A percentile compares a stretch with the other conserved stretches of the same genome.
These are phyloP conservation scores for Daldinia eschscholtzii DNA, from an alignment of 2,329 filamentous ascomycete species.

Conservation along the genomic window DNA sequence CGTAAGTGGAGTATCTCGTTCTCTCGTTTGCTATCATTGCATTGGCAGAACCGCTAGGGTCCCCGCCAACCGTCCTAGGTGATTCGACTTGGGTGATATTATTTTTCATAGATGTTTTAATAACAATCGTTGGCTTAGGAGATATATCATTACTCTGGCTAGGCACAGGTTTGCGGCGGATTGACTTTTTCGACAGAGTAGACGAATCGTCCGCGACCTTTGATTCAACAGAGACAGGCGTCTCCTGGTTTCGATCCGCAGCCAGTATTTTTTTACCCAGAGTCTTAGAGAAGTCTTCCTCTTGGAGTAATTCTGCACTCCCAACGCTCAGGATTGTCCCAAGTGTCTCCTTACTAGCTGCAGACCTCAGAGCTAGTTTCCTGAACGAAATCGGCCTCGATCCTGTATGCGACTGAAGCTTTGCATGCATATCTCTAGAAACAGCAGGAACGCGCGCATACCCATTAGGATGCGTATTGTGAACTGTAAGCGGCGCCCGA, in stretches of 20 bases:
- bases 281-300: constrained; percentile 37
- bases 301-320: constrained; percentile 56
- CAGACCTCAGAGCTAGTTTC: constrained; percentile 55
- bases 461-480: constrained; percentile 53
- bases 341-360: constrained; percentile 62
- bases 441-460: constrained; percentile 53
- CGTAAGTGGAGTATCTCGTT: constrained; percentile 25
- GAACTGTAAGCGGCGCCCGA: constrained; percentile 51
- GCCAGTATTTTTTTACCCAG: constrained; percentile 13
- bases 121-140: constrained; percentile 14
- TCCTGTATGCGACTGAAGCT: constrained; percentile 53
- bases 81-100: background rate
- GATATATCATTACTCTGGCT: constrained; percentile 22
- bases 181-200: constrained; percentile 50
- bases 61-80: background rate
- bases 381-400: constrained; percentile 54
- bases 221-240: constrained; percentile 40
- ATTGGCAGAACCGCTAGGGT: constrained; percentile 1
- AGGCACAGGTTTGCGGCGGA: constrained; percentile 52
- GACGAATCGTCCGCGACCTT: constrained; percentile 47
- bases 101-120: constrained; percentile 5
- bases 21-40: constrained; percentile 35
- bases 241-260: constrained; percentile 33
- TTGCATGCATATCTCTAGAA: constrained; percentile 54
- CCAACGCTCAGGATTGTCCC: constrained; percentile 65